A percentile compares a stretch with the other conserved stretches of the same genome.
Evolutionary conservation across 176 grass and related monocot species (phyloP).

Genomic region (Avena eriantha): DNA sequence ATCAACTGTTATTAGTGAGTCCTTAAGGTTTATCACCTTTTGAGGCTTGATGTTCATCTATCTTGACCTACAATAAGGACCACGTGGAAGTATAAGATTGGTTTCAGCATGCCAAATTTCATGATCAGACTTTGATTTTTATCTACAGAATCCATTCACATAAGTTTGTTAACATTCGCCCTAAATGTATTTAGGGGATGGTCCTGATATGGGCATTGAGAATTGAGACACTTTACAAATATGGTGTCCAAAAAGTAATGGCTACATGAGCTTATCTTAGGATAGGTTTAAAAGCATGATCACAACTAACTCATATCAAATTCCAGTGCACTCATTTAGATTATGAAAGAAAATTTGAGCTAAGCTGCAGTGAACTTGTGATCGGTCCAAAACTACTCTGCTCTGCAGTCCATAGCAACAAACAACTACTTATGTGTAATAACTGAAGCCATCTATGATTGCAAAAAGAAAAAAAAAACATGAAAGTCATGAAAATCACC

Average conservation of each 20-base stretch:
- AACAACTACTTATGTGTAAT: background rate
- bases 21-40: conserved; percentile 72
- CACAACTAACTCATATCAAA: background rate
- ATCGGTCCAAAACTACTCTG: conserved; percentile 27
- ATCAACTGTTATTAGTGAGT: conserved; percentile 49
- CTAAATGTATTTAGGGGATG: background rate
- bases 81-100: conserved; percentile 52
- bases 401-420: background rate
- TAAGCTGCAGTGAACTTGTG: background rate
- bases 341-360: background rate
- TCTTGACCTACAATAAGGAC: conserved; percentile 92
- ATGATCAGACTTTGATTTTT: conserved; percentile 13
- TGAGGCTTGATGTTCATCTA: conserved; percentile 84
- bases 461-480: background rate
- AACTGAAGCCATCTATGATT: background rate
- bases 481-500: conserved; percentile 46
- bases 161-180: background rate
- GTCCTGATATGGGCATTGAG: background rate
- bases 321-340: background rate
- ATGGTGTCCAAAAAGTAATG: conserved; percentile 5
- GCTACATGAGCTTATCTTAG: background rate
- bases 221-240: background rate
- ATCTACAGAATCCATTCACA: conserved; percentile 3
- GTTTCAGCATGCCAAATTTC: conserved; percentile 44
- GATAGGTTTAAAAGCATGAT: background rate